A percentile compares a stretch with the other conserved stretches of the same genome.
phyloP scores from a whole-genome alignment of 108 stramenopile genomes.

The Fistulifera pelliculosa region DNA sequence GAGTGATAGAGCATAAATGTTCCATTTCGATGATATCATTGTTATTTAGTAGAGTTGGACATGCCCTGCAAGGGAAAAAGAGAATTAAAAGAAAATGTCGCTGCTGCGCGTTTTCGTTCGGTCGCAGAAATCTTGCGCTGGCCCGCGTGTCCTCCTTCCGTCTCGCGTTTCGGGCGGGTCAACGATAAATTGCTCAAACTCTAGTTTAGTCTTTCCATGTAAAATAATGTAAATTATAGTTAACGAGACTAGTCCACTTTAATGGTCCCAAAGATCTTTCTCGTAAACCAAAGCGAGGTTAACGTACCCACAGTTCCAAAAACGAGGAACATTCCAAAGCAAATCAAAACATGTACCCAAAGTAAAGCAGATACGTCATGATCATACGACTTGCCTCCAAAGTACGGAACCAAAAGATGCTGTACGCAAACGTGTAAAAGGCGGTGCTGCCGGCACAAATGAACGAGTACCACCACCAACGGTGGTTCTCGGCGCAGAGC shows the following conservation, averaged over 20 bases:
- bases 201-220: too few species aligned
- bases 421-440: slow-evolving; percentile 89
- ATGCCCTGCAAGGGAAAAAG: too few species aligned
- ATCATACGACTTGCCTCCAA: slow-evolving; percentile 86
- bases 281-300: slow-evolving; percentile 89
- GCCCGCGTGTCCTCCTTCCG: too few species aligned
- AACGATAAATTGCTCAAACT: too few species aligned
- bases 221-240: too few species aligned
- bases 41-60: too few species aligned
- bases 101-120: too few species aligned
- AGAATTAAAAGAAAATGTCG: too few species aligned
- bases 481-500: slow-evolving; percentile 95
- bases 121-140: too few species aligned
- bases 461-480: slow-evolving; percentile 99
- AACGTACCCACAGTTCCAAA: slow-evolving; percentile 90
- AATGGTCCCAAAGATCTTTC: slow-evolving; percentile 94
- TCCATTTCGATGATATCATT: too few species aligned
- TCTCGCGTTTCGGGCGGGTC: too few species aligned
- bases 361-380: slow-evolving; percentile 97
- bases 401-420: slow-evolving; percentile 85
- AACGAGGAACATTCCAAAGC: slow-evolving; percentile 77
- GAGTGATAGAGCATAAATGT: too few species aligned
- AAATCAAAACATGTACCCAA: slow-evolving; percentile 97
- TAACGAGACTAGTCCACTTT: slow-evolving; percentile 65
- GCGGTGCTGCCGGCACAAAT: slow-evolving; percentile 88